A percentile compares a stretch with the other conserved stretches of the same genome.
phyloP scores from a whole-genome alignment of 140 eudicot species.

The Erigeron philadelphicus region DNA sequence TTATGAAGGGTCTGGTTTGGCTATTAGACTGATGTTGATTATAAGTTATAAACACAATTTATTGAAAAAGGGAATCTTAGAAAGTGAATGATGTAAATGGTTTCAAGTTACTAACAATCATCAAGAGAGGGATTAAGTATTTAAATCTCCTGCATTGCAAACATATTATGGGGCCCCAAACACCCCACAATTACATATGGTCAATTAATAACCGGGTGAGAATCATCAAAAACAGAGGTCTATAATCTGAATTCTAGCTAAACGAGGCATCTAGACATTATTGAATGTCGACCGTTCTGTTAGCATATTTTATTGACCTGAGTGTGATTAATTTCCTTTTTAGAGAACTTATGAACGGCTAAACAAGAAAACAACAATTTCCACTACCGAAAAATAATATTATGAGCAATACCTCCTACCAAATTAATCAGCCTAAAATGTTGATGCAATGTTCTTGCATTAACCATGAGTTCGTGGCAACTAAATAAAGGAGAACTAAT shows the following conservation, averaged over 20 bases:
- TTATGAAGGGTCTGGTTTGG: too few species aligned
- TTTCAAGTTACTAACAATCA: background rate
- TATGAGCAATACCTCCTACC: background rate
- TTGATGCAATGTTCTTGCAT: background rate
- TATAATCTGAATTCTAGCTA: background rate
- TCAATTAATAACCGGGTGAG: background rate
- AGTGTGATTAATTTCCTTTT: conserved; percentile 4
- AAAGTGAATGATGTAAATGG: background rate
- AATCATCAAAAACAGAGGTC: background rate
- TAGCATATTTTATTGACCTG: background rate
- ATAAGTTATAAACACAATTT: too few species aligned
- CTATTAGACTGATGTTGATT: too few species aligned
- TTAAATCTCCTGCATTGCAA: background rate
- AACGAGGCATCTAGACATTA: background rate
- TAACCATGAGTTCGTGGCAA: background rate
- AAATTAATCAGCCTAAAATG: background rate
- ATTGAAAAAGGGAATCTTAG: background rate
- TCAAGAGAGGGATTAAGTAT: conserved; percentile 6
- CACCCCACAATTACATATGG: background rate
- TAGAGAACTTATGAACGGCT: conserved; percentile 1
- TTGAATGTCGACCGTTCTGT: background rate
- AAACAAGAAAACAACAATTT: background rate
- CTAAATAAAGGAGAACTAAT: background rate
- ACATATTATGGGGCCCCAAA: background rate
- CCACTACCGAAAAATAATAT: background rate